phyloP scores from a whole-genome alignment of 2,329 filamentous ascomycete genomes.

The Penicillium sp. region DNA sequence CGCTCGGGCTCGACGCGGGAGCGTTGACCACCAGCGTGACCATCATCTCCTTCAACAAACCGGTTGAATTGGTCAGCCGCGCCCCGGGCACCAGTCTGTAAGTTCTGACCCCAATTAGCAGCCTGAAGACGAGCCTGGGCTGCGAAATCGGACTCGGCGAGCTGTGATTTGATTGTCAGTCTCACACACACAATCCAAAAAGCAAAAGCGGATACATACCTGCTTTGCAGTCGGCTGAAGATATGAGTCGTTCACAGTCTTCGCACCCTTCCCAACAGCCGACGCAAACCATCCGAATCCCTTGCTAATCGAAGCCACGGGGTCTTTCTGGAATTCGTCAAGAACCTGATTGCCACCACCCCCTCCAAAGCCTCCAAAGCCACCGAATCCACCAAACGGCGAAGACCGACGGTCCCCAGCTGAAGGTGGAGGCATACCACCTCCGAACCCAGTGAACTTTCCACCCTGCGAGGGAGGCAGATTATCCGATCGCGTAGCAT shows the following conservation, averaged over 20 bases:
- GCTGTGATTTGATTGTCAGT: slow-evolving; percentile 45
- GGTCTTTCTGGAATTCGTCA: slow-evolving; percentile 90
- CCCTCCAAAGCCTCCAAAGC: slow-evolving; percentile 27
- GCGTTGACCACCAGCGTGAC: slow-evolving; percentile 45
- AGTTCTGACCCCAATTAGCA: slow-evolving; percentile 58
- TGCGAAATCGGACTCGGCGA: slow-evolving; percentile 77
- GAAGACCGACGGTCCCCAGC: slow-evolving; percentile 26
- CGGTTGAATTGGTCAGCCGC: slow-evolving; percentile 79
- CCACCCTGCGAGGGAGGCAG: slow-evolving; percentile 87
- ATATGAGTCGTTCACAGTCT: slow-evolving; percentile 85
- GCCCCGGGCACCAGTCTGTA: slow-evolving; percentile 65
- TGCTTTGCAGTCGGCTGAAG: slow-evolving; percentile 91
- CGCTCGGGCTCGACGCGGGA: slow-evolving; percentile 60
- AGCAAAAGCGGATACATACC: slow-evolving; percentile 50
- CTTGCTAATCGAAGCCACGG: slow-evolving; percentile 82
- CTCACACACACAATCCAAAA: background rate
- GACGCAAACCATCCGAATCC: slow-evolving; percentile 92
- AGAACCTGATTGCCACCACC: slow-evolving; percentile 61
- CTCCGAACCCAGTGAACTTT: slow-evolving; percentile 90
- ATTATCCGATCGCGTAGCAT: slow-evolving; percentile 71
- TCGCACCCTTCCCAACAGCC: slow-evolving; percentile 85
- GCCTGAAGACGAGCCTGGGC: slow-evolving; percentile 65
- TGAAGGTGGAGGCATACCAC: slow-evolving; percentile 60
- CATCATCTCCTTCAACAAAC: slow-evolving; percentile 77
- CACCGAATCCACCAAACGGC: slow-evolving; percentile 22